A percentile compares a stretch with the other conserved stretches of the same genome.
These are phyloP conservation scores for Phalaenopsis equestris DNA, from an alignment of 106 monocot species.

Conservation along the genomic window DNA sequence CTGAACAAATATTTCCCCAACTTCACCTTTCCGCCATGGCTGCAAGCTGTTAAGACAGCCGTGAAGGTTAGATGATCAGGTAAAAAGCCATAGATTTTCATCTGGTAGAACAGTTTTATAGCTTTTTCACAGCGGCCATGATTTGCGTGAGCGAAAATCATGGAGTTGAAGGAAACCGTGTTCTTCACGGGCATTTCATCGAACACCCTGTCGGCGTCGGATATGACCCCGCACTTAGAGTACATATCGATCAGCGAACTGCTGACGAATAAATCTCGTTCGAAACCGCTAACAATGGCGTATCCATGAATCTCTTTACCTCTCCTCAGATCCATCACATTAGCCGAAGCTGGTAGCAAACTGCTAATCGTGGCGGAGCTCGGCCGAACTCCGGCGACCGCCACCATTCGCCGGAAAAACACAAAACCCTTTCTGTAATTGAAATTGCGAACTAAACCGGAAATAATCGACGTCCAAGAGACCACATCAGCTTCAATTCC, in stretches of 20 bases:
- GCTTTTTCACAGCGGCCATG: conserved; percentile 34
- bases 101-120: conserved; percentile 27
- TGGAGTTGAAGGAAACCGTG: conserved; percentile 41
- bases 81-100: conserved; percentile 11
- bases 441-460: conserved; percentile 33
- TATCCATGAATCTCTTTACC: conserved; percentile 44
- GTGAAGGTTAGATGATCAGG: conserved; percentile 56
- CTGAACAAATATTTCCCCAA: conserved; percentile 33
- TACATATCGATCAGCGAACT: conserved; percentile 58
- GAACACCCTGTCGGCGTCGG: conserved; percentile 31
- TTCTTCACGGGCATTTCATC: conserved; percentile 25
- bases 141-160: conserved; percentile 49
- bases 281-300: conserved; percentile 21
- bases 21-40: conserved; percentile 44
- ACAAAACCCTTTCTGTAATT: conserved; percentile 24
- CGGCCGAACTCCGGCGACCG: conserved; percentile 17
- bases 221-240: conserved; percentile 43
- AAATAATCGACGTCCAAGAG: conserved; percentile 52
- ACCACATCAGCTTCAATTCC: conserved; percentile 41
- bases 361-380: conserved; percentile 43
- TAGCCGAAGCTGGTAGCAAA: conserved; percentile 44
- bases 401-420: conserved; percentile 38
- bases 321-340: conserved; percentile 22
- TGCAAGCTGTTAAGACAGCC: conserved; percentile 48
- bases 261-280: conserved; percentile 26